Conservation (phyloP, 129 eudicot genomes). For the Chrysanthemum lavandulifolium region DNA sequence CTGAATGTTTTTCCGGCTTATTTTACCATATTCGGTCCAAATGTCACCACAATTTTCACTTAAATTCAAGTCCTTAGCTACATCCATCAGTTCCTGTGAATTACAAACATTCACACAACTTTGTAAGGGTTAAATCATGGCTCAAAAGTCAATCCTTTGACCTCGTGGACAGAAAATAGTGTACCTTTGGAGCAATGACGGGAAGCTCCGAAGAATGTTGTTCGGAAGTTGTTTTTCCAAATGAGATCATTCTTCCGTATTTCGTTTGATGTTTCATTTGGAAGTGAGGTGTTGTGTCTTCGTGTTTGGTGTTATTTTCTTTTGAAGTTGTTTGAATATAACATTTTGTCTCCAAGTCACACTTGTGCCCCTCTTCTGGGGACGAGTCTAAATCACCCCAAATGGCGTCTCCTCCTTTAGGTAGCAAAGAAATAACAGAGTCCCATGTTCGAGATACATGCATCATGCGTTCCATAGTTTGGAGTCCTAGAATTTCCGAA, state of each 20-base stretch:
- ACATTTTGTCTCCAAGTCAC: constrained; percentile 38
- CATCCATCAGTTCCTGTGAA: constrained; percentile 45
- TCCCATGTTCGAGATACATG: constrained; percentile 86
- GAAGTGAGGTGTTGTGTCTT: constrained; percentile 32
- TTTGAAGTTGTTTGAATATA: constrained; percentile 31
- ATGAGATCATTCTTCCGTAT: constrained; percentile 75
- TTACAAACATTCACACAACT: constrained; percentile 11
- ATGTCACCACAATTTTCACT: constrained; percentile 49
- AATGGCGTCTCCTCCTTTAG: constrained; percentile 86
- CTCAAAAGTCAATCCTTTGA: not conserved
- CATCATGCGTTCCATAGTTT: constrained; percentile 73
- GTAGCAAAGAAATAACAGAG: constrained; percentile 69
- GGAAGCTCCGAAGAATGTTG: constrained; percentile 72
- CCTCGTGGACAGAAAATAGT: not conserved
- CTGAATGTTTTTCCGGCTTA: constrained; percentile 51
- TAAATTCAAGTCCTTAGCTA: constrained; percentile 22
- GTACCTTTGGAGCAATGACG: constrained; percentile 45
- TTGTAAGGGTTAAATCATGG: not conserved
- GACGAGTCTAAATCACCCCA: constrained; percentile 91
- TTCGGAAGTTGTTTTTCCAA: constrained; percentile 67
- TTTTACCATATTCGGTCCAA: constrained; percentile 75
- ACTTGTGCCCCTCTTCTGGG: constrained; percentile 68
- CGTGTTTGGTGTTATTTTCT: constrained; percentile 39
- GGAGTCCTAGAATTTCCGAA: constrained; percentile 67
- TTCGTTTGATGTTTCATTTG: constrained; percentile 40